Evolutionary conservation across 2,329 filamentous ascomycete genomes (phyloP).

Genomic region (Aschersonia sp.): DNA sequence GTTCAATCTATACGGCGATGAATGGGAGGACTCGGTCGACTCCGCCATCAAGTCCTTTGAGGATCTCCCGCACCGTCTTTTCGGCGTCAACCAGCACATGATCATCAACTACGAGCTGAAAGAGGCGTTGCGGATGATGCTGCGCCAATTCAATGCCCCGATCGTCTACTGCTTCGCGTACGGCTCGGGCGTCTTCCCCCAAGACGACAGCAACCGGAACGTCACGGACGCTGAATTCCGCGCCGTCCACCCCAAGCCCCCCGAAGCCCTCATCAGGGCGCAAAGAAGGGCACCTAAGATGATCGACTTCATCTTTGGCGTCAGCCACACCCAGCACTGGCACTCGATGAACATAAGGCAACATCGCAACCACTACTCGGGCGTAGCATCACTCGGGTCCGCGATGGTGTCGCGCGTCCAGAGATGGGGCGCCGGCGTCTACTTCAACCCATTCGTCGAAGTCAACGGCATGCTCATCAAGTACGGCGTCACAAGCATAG

Average conservation of each 20-base stretch:
- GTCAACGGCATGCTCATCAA: conserved; percentile 95
- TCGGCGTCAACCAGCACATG: conserved; percentile 94
- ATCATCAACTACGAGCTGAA: conserved; percentile 93
- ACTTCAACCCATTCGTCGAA: conserved; percentile 92
- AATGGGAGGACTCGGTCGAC: conserved; percentile 29
- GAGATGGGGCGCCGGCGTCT: conserved; percentile 87
- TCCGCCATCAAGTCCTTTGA: conserved; percentile 26
- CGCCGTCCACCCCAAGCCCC: conserved; percentile 69
- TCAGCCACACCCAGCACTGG: conserved; percentile 91
- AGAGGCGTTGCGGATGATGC: conserved; percentile 69
- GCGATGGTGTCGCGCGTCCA: conserved; percentile 75
- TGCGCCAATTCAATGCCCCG: conserved; percentile 84
- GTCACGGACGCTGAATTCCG: conserved; percentile 41
- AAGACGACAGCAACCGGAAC: conserved; percentile 38
- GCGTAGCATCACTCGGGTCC: conserved; percentile 68
- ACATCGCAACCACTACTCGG: conserved; percentile 86
- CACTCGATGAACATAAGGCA: conserved; percentile 84
- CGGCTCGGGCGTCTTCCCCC: conserved; percentile 89
- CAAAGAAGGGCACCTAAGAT: conserved; percentile 86
- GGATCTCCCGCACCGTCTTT: conserved; percentile 37
- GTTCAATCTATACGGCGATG: conserved; percentile 22
- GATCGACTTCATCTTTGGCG: conserved; percentile 97
- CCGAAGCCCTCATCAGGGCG: conserved; percentile 65
- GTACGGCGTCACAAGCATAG: conserved; percentile 90
- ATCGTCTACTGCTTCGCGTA: conserved; percentile 97